These are phyloP conservation scores for Leccinum solheimii DNA, from an alignment of 1,284 basidiomycete genomes.

Conservation along the genomic window DNA sequence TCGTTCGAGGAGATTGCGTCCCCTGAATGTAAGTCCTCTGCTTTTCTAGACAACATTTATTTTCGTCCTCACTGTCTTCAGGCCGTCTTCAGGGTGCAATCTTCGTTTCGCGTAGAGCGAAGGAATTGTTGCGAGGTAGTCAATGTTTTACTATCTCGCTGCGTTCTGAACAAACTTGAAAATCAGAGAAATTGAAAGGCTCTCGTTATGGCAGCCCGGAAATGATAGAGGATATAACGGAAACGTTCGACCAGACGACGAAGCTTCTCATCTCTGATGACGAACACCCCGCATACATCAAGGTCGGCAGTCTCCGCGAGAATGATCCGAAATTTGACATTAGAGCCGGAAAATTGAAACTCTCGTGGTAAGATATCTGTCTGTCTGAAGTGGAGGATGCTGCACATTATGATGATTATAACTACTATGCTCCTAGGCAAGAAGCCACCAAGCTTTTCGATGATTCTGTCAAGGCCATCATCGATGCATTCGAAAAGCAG, in stretches of 20 bases:
- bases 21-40: constrained; percentile 1
- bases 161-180: not conserved
- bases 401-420: not conserved
- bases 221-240: constrained; percentile 35
- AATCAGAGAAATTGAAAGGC: constrained; percentile 13
- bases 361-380: constrained; percentile 34
- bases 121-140: constrained; percentile 36
- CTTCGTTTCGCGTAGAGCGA: constrained; percentile 44
- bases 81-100: constrained; percentile 36
- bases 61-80: constrained; percentile 32
- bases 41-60: constrained; percentile 26
- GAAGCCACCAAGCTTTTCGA: constrained; percentile 40
- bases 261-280: constrained; percentile 38
- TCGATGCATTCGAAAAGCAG: constrained; percentile 37
- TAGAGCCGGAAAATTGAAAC: constrained; percentile 36
- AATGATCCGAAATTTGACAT: constrained; percentile 38
- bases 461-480: constrained; percentile 37
- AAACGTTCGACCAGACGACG: constrained; percentile 39
- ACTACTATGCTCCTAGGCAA: constrained; percentile 16
- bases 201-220: constrained; percentile 17
- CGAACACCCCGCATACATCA: constrained; percentile 37
- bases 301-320: constrained; percentile 38
- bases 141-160: not conserved
- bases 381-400: not conserved
- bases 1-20: not conserved